These are phyloP conservation scores for Aspergillus sp. DNA, from an alignment of 2,329 filamentous ascomycete genomes.

Conservation along the genomic window DNA sequence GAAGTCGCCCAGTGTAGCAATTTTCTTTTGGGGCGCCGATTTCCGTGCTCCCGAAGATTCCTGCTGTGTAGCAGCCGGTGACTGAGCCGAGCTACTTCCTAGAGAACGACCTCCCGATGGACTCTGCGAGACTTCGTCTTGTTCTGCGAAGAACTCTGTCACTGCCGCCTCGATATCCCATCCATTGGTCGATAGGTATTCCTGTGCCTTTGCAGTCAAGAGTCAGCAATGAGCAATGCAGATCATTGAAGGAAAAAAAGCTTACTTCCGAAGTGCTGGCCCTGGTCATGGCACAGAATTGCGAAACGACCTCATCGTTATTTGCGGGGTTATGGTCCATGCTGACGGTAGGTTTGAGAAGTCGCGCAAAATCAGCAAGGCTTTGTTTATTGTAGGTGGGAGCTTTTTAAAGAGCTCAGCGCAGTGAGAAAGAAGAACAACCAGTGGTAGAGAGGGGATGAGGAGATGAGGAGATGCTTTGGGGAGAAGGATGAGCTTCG, in stretches of 20 bases:
- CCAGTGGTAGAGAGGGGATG: no score
- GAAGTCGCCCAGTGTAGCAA: conserved; percentile 45
- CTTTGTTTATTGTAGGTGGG: no score
- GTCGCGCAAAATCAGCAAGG: no score
- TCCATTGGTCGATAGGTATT: conserved; percentile 60
- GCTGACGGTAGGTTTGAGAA: conserved; percentile 3
- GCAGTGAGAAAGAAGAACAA: not conserved
- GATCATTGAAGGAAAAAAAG: not conserved
- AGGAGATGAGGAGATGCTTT: no score
- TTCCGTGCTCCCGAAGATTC: conserved; percentile 24
- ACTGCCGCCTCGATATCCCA: conserved; percentile 65
- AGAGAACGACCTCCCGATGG: conserved; percentile 27
- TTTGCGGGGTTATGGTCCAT: conserved; percentile 33
- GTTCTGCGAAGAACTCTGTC: conserved; percentile 55
- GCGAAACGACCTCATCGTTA: conserved; percentile 42
- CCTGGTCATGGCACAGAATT: conserved; percentile 56
- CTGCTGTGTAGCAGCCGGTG: conserved; percentile 25
- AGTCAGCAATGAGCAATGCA: not conserved
- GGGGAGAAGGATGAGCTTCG: no score
- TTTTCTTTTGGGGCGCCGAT: conserved; percentile 37
- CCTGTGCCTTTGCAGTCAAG: conserved; percentile 51
- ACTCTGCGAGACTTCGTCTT: conserved; percentile 33
- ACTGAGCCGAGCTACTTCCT: conserved; percentile 23
- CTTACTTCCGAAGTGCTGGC: conserved; percentile 46
- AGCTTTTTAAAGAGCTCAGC: no score